Base-by-base conservation (phyloP, 2,329 filamentous ascomycete genomes). In the Fusarium nematophilum region DNA sequence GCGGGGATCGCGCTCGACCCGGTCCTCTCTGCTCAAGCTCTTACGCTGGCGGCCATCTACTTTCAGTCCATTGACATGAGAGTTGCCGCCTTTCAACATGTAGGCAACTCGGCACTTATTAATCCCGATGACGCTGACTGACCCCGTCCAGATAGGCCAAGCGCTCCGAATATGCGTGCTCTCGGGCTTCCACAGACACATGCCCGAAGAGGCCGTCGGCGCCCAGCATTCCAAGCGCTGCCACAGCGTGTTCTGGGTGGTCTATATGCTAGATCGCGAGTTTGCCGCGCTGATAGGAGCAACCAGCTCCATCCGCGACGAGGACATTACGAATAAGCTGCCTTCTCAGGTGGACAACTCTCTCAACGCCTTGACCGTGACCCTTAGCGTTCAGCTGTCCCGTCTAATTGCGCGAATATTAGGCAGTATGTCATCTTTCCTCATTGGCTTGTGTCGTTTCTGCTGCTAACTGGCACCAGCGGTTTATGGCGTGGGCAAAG, bases 1-100 rank as follows among this genome's bases (percentile, higher is more conserved):
- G 63, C 65, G 0, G 59, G 55, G 1, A 61, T 69, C 10, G 66
- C 68, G 15, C 37, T 64, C 0, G 65, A 69, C 2, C 57, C 65
- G 0, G 53, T 68, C 0, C 48, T 68, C 0, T 65, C 67, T 0
- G 60, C 58, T 0, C 62, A 78, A 11, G 73, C 74, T 0, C 57
- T 78, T 0, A 70, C 73, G 0, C 26, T 78, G 6, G 75, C 70
- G 0, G 75, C 75, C 0, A 60, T 78, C 0, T 78, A 77, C 48
- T 70, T 78, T 3, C 76, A 78, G 26, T 77, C 76, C 1, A 68
- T 78, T 2, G 76, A 78, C 13, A 76, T 78, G 73, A 67, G 76
- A 43, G 65, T 75, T 0, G 72, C 72, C 1, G 76, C 76, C 0
- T 77, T 75, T 21, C 74, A 77, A 9, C 73, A 77, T 46, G 75